phyloP scores from a whole-genome alignment of 345 rosid species.

The Corchorus capsularis region DNA sequence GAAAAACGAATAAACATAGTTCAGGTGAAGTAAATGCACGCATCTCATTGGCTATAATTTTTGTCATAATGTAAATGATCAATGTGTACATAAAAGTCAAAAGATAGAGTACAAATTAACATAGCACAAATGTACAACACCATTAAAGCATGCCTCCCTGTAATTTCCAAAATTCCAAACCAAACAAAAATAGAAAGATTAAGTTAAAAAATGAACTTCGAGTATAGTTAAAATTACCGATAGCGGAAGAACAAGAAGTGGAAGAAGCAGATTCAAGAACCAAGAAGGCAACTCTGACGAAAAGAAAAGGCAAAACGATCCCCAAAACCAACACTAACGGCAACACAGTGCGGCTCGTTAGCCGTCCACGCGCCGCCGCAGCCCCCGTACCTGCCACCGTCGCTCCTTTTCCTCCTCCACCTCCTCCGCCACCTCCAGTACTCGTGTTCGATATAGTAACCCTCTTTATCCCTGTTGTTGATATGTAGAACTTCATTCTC shows the following conservation, averaged over 20 bases:
- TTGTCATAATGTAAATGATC: neutral
- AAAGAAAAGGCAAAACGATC: conserved; percentile 59
- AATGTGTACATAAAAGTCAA: neutral
- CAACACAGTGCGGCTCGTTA: conserved; percentile 51
- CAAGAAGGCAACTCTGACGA: conserved; percentile 70
- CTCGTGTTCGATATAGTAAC: conserved; percentile 54
- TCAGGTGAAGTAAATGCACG: too few species aligned
- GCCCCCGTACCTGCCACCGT: conserved; percentile 22
- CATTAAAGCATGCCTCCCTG: neutral
- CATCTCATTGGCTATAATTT: neutral
- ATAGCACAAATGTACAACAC: conserved; percentile 1
- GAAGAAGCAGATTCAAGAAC: conserved; percentile 74
- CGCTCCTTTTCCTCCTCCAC: conserved; percentile 25
- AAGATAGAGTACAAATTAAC: neutral
- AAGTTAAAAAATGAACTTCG: neutral
- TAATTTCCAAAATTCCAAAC: too few species aligned
- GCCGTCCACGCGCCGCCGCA: conserved; percentile 45
- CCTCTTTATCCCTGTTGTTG: conserved; percentile 68
- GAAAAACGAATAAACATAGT: neutral
- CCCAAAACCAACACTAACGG: conserved; percentile 58
- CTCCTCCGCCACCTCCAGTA: conserved; percentile 42
- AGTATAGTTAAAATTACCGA: conserved; percentile 36
- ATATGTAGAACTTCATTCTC: conserved; percentile 71
- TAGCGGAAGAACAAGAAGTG: conserved; percentile 60
- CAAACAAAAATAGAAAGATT: neutral